Evolutionary conservation across 1,284 basidiomycete genomes (phyloP), one percentile per base, ranked within the genome.

Genomic region (Marasmius sp.): DNA sequence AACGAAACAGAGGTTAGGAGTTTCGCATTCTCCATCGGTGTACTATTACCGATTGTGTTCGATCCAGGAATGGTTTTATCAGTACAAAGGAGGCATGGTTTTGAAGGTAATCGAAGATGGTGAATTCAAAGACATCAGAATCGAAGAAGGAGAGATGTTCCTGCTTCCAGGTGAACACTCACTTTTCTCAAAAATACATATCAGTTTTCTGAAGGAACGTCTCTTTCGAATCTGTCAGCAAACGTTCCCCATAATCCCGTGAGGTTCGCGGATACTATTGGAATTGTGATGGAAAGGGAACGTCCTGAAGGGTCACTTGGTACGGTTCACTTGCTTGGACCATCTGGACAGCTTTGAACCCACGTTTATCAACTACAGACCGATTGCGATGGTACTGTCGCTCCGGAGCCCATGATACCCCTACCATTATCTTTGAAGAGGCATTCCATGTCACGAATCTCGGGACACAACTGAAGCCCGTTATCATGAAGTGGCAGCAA

Each of bases 121-220:
- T n/a, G 81, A 84, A 67, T 96, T 98, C 75, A 82, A 83, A 69
- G 96, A 98, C 72, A 92, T 98, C 43, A 77, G 81, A 33, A 97
- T 98, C 69, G 90, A 88, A 63, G 95, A 99, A 75, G 96, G 96
- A 48, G 94, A 96, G 67, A 97, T 98, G 94, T 98, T 97, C 75
- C 74, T 98, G 67, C 80, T 98, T 20, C 95, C 95, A 53, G 91
- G 95, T 94, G 64, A 60, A 83, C 70, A 6, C 49, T 58, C 36
- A 54, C 16, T 47, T 12, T 12, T 12, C 57, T 10, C 33, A 12
- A 49, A 22, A 27, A 14, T 20, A 38, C 22, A 38, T 12, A 36
- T 41, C 37, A 55, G 49, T 18, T 48, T 49, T 0, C 11, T 20
- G 34, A 6, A 45, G 53, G 12, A 12, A 52, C 20, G 58, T 5